Base-by-base conservation (phyloP, 2,329 filamentous ascomycete genomes). In the Colletotrichum cordylinicola region DNA sequence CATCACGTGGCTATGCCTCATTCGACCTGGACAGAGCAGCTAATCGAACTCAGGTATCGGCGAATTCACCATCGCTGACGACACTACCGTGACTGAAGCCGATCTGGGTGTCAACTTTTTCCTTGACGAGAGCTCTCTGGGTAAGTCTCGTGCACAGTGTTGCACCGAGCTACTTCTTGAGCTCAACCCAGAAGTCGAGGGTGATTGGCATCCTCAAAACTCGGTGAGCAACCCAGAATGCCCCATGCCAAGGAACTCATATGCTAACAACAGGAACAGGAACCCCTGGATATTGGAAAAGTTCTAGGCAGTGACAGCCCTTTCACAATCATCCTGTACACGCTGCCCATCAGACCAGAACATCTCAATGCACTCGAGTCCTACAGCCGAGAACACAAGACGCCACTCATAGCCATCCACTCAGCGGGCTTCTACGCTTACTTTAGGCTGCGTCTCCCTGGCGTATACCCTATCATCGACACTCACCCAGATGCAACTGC, bases 61-160 rank as follows among this genome's bases (percentile, higher is more conserved):
- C 10, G 91, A 92, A 31, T 99, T 98, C 83, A 98, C 95, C 1
- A 98, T 99, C 77, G 93, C 94, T 68, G 97, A 99, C 81, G 92
- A 94, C 8, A 91, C 92, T 2, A 84, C 90, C 4, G 96, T 99
- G n/a, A 88, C 88, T 2, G 93, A 98, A 79, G 89, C 92, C 56
- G 97, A 99, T 81, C 88, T 99, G 55, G 97, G 98, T 6, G 94
- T 98, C 77, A 99, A 99, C 86, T 99, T 99, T 89, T 99, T 99
- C 81, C 88, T 99, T 1, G 95, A 98, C 77, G 92, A 97, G 80
- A 87, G 89, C 65, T 94, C 92, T 78, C 83, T 98, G 48, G 96
- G 96, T 69, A 93, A 93, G 80, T 92, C 92, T 31, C 92, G 97
- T 79, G 95, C 96, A 2, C 91, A 95, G 82, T 93, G 94, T 82